Evolutionary conservation across 2,329 filamentous ascomycete genomes (phyloP), one percentile per base, ranked within the genome.

Genomic region (Dothidotthia symphoricarpi): DNA sequence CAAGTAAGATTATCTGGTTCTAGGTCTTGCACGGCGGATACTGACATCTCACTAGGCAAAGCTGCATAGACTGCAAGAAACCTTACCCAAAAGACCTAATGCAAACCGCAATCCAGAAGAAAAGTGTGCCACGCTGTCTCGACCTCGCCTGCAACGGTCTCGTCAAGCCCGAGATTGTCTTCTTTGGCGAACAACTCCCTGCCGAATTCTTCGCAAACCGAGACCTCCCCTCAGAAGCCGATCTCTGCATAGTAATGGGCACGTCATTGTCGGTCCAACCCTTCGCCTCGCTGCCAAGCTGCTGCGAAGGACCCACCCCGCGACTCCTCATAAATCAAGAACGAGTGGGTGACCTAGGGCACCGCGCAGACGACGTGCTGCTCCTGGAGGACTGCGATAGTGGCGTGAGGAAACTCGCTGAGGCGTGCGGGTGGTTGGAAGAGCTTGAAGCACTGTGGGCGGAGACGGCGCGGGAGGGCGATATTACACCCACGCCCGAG

Each of bases 141-240:
- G 68, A 71, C 4, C 59, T 71, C 7, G 63, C 70, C 14, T 97
- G 91, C 63, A 72, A 77, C 24, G 90, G 90, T 0, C 71, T 93
- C 2, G 88, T 96, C 25, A 96, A 96, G 69, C 90, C 90, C 0
- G 88, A 95, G 56, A 95, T 96, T 60, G 88, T 95, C 24, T 96
- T 96, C 69, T 96, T 95, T 54, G 89, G 89, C 34, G 89, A 94
- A 61, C 67, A 77, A 1, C 68, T 90, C 3, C 86, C 86, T 0
- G 63, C 69, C 6, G 69, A 67, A 0, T 94, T 94, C 66, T 82
- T 83, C 59, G 61, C 69, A 6, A 81, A 79, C 41, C 69, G 73
- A 17, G 61, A 70, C 27, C 66, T 83, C 10, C 76, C 80, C 0
- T 69, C 68, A 2, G 68, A 76, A 54, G 86, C 88, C 0, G 88